Evolutionary conservation across 108 stramenopile species (phyloP), one percentile per base, ranked within the genome.

Genomic region (Conticribra weissflogii): DNA sequence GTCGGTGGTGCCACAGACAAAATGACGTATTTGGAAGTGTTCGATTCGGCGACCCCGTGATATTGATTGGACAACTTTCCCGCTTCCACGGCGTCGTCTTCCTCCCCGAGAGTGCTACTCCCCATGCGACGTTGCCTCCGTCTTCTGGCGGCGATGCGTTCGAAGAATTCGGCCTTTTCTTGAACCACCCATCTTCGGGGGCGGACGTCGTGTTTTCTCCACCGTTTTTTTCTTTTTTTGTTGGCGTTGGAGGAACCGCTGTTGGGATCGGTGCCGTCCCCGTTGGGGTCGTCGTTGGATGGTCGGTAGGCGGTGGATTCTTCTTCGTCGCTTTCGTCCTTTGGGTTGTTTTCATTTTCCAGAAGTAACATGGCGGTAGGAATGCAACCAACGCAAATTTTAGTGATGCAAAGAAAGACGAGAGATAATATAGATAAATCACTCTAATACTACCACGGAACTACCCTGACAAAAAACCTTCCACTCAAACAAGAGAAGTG

Each of bases 171-270:
- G 0, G 74, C 74, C 54, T 89, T 67, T 82, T 88, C 86, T 68
- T 90, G 88, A 25, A 94, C 45, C 1, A 94, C 76, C 93, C 93
- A 94, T 64, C 89, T 88, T 41, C 86, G 84, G 50, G 78, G 74
- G 44, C 86, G 83, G 29, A 82, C 76, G 53, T 86, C 84, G 47
- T 85, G 59, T 5, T 72, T 70, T 25, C 86, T 59, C 89, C 89
- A 94, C 72, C 90, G 71, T 54, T 65, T 80, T 85, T 81, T 88
- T 82, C 49, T 71, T 54, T 68, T 81, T 22, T 59, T 66, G 25
- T 33, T 62, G 2, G 18, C 28, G 16, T 17, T n/a, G 1, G 45
- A 41, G 19, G 46, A 33, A 25, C 41, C 54, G 22, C 29, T 57
- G 51, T 19, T 36, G 30, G 50, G 36, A 30, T 74, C 57, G 4